phyloP scores from a whole-genome alignment of 768 basidiomycete species.

The Hortiboletus flavorubellus region DNA sequence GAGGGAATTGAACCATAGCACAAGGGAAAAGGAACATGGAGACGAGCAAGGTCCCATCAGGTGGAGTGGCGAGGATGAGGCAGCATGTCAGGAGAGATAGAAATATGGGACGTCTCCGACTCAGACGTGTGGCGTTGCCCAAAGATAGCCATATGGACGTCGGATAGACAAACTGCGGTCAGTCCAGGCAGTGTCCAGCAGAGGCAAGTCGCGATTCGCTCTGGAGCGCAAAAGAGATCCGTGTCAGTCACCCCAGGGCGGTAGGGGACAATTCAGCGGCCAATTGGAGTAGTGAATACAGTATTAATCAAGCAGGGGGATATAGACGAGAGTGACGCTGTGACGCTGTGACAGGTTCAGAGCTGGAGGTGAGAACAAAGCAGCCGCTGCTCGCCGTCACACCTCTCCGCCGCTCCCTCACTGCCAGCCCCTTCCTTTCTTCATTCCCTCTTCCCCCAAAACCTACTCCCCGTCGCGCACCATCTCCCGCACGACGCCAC shows the following conservation, averaged over 20 bases:
- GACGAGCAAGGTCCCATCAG: background rate
- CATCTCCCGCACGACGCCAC: background rate
- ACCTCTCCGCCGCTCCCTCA: conserved; percentile 10
- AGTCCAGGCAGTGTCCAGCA: no score
- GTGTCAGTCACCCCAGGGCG: background rate
- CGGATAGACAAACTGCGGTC: background rate
- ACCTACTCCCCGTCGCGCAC: background rate
- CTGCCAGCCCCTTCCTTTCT: background rate
- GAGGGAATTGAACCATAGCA: background rate
- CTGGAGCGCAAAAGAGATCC: background rate
- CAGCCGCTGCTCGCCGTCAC: conserved; percentile 11
- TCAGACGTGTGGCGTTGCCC: conserved; percentile 12
- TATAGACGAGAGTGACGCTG: conserved; percentile 5
- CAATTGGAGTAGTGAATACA: no score
- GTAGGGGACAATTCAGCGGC: background rate
- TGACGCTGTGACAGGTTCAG: conserved; percentile 22
- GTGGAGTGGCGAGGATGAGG: background rate
- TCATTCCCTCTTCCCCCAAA: no score
- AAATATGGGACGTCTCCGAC: conserved; percentile 4
- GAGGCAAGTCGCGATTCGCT: background rate
- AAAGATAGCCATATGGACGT: conserved; percentile 18
- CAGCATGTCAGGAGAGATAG: background rate
- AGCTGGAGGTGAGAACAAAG: conserved; percentile 24
- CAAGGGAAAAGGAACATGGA: background rate
- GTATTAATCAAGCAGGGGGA: no score